Percentiles rank a stretch among this genome's conserved stretches.
phyloP scores from a whole-genome alignment of 768 basidiomycete species.

The Lentinula boryana region DNA sequence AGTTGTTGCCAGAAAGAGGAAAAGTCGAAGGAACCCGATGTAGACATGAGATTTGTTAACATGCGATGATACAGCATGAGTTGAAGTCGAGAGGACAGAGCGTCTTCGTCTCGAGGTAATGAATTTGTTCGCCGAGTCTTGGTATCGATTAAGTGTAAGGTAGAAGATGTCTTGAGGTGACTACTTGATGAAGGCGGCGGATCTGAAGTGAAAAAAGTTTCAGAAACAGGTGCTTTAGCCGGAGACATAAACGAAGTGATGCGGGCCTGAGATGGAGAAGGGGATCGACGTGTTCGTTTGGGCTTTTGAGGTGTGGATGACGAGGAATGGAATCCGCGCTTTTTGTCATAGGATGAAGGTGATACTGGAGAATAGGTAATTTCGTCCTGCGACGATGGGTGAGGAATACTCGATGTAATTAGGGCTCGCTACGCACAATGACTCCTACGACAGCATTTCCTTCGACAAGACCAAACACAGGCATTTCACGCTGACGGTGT shows the following conservation, averaged over 20 bases:
- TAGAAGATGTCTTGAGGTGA: constrained; percentile 13
- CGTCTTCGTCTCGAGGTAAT: constrained; percentile 55
- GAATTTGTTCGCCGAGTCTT: constrained; percentile 54
- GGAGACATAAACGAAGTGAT: not conserved
- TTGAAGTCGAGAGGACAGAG: constrained; percentile 56
- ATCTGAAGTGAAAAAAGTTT: not conserved
- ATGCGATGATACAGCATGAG: constrained; percentile 76
- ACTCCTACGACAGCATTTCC: constrained; percentile 63
- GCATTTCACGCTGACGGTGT: constrained; percentile 64
- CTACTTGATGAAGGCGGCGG: not conserved
- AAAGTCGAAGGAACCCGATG: constrained; percentile 45
- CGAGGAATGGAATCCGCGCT: not conserved
- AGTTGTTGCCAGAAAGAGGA: constrained; percentile 43
- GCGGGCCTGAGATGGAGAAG: constrained; percentile 1
- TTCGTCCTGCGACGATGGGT: not conserved
- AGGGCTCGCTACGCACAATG: constrained; percentile 43
- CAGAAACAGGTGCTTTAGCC: not conserved
- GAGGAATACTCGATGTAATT: not conserved
- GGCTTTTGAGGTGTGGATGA: constrained; percentile 5
- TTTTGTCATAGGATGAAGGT: not conserved
- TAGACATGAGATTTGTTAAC: constrained; percentile 43
- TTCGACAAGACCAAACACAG: constrained; percentile 73
- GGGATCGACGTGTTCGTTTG: not conserved
- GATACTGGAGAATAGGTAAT: not conserved
- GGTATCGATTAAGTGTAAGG: constrained; percentile 53